Conservation (phyloP, 768 basidiomycete species). For the Leccinum subgranulosum region DNA sequence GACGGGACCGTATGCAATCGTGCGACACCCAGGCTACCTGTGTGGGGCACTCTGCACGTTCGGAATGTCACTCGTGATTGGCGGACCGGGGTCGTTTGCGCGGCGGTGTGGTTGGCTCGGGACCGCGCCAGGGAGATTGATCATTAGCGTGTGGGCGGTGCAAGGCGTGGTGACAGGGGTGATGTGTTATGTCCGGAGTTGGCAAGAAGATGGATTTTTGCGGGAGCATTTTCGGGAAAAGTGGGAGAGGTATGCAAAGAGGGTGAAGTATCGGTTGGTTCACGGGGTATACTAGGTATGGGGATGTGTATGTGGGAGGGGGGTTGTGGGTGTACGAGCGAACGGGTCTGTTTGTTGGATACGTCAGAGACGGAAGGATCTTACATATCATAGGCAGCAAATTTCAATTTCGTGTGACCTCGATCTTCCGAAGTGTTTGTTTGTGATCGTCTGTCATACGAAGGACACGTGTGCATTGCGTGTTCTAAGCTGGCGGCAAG, state of each 20-base stretch:
- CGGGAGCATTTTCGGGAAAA: slow-evolving; percentile 17
- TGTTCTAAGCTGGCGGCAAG: no score
- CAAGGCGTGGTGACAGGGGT: slow-evolving; percentile 27
- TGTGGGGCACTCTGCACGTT: slow-evolving; percentile 20
- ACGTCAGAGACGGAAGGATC: no score
- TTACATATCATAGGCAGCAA: no score
- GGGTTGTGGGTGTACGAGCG: no score
- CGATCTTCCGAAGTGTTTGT: no score
- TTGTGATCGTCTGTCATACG: neutral
- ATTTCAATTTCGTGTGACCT: no score
- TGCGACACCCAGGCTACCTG: slow-evolving; percentile 37
- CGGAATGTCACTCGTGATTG: slow-evolving; percentile 32
- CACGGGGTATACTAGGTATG: slow-evolving; percentile 24
- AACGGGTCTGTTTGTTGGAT: no score
- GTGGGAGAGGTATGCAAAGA: slow-evolving; percentile 23
- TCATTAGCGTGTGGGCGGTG: slow-evolving; percentile 28
- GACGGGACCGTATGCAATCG: slow-evolving; percentile 33
- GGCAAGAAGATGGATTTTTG: slow-evolving; percentile 26
- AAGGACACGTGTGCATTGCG: neutral
- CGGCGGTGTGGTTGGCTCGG: slow-evolving; percentile 27
- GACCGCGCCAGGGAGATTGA: slow-evolving; percentile 10
- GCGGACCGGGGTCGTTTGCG: slow-evolving; percentile 29
- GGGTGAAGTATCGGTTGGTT: slow-evolving; percentile 27
- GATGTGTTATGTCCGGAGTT: slow-evolving; percentile 27
- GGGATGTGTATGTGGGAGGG: neutral